These are phyloP conservation scores for Protomyces inundatus DNA, from an alignment of 1,139 yeast species.

Conservation along the genomic window DNA sequence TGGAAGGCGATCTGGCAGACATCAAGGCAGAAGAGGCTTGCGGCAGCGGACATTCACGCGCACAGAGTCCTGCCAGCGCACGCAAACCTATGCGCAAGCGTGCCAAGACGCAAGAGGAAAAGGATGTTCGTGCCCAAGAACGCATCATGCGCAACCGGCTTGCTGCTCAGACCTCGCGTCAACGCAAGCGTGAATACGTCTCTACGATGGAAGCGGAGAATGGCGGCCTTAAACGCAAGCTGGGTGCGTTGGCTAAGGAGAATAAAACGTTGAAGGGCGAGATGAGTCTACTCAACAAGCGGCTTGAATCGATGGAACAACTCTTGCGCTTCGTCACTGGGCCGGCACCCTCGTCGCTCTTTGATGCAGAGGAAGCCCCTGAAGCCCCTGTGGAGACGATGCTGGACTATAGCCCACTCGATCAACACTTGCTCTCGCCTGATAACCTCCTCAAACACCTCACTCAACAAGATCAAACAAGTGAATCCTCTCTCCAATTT, in stretches of 20 bases:
- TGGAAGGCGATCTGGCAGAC: background rate
- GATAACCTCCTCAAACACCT: background rate
- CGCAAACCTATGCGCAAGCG: slow-evolving; percentile 85
- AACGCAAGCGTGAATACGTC: slow-evolving; percentile 88
- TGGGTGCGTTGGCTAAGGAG: slow-evolving; percentile 6
- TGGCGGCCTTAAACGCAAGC: slow-evolving; percentile 3
- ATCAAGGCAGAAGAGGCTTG: background rate
- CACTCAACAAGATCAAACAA: background rate
- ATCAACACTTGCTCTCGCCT: background rate
- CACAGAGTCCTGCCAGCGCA: background rate
- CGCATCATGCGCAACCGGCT: slow-evolving; percentile 87
- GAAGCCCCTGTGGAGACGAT: background rate
- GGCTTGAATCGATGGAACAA: slow-evolving; percentile 17
- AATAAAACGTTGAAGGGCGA: background rate
- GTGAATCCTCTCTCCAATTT: background rate
- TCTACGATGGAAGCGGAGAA: slow-evolving; percentile 61
- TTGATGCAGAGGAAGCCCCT: background rate
- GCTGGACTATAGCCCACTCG: background rate
- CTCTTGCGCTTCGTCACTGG: background rate
- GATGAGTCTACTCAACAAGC: background rate
- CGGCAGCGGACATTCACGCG: background rate
- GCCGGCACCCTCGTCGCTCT: no score
- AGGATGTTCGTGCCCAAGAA: slow-evolving; percentile 91
- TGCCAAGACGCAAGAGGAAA: slow-evolving; percentile 93
- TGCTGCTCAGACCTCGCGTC: slow-evolving; percentile 97